Conservation (phyloP, 345 rosid genomes). For the Populus deltoides region DNA sequence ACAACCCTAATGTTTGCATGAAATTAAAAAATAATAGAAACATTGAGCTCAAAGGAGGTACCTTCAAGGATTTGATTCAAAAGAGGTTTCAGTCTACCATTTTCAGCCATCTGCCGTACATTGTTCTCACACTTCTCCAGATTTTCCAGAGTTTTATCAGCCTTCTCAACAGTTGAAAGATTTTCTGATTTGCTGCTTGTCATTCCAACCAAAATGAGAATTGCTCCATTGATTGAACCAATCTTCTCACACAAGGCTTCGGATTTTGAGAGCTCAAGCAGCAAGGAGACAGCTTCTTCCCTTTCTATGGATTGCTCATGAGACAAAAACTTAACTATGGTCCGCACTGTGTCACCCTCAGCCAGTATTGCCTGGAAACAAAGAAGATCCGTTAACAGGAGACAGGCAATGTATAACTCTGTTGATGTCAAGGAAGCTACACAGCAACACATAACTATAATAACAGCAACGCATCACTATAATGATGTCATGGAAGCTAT, state of each 20-base stretch:
- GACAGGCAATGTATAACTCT: background rate
- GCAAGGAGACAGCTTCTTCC: conserved; percentile 81
- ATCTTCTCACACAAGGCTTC: conserved; percentile 83
- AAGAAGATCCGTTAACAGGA: conserved; percentile 20
- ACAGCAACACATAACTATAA: conserved; percentile 3
- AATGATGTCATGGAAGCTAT: conserved; percentile 1
- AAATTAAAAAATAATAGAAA: conserved; percentile 15
- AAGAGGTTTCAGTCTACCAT: conserved; percentile 82
- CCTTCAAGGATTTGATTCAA: conserved; percentile 79
- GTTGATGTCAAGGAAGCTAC: background rate
- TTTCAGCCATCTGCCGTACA: conserved; percentile 88
- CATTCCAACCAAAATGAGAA: conserved; percentile 86
- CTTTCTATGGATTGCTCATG: conserved; percentile 75
- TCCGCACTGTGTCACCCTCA: conserved; percentile 91
- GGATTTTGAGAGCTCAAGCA: conserved; percentile 84
- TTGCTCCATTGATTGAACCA: conserved; percentile 84
- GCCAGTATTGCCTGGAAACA: conserved; percentile 69
- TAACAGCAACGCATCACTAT: background rate
- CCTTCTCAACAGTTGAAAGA: conserved; percentile 76
- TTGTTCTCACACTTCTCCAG: conserved; percentile 76
- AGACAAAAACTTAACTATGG: conserved; percentile 74
- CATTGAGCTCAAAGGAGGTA: conserved; percentile 21
- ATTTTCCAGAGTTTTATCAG: conserved; percentile 72
- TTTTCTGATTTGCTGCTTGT: conserved; percentile 87
- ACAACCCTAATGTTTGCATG: conserved; percentile 6